Conservation (phyloP, 129 eudicot genomes). For the Silybum marianum region DNA sequence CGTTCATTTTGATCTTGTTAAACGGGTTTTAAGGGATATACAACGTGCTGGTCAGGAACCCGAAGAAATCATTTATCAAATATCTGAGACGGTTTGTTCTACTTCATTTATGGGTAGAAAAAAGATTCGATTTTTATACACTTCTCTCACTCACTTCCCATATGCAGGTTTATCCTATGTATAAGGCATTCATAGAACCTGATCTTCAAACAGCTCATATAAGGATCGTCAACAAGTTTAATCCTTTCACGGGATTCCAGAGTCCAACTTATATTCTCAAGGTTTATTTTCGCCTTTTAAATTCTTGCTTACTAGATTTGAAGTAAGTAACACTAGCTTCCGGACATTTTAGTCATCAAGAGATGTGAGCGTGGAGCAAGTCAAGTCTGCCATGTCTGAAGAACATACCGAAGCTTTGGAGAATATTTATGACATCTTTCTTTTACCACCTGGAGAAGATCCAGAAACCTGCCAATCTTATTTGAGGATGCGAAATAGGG, state of each 20-base stretch:
- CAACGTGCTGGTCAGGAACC: slow-evolving; percentile 99
- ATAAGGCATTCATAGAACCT: slow-evolving; percentile 98
- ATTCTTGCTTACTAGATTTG: slow-evolving; percentile 11
- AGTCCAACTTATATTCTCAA: slow-evolving; percentile 86
- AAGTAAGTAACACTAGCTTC: not conserved
- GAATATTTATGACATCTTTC: slow-evolving; percentile 89
- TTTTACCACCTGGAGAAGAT: slow-evolving; percentile 98
- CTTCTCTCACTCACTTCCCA: not conserved
- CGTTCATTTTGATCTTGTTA: slow-evolving; percentile 96
- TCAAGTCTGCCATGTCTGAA: slow-evolving; percentile 67
- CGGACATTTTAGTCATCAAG: slow-evolving; percentile 61
- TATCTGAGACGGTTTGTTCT: slow-evolving; percentile 87
- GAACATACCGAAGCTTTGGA: slow-evolving; percentile 59
- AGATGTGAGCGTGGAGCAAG: slow-evolving; percentile 62
- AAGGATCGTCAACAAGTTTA: slow-evolving; percentile 86
- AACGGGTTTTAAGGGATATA: slow-evolving; percentile 93
- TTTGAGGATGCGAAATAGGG: slow-evolving; percentile 90
- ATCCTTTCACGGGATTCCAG: slow-evolving; percentile 95
- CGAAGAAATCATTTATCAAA: slow-evolving; percentile 94
- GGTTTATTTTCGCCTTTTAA: slow-evolving; percentile 40
- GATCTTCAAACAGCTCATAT: slow-evolving; percentile 94
- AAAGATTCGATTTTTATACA: not conserved
- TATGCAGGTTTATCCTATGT: slow-evolving; percentile 94
- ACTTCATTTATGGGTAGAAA: not conserved
- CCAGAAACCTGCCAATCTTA: slow-evolving; percentile 96